Base-by-base conservation (phyloP, 192 early-diverging fungal genomes). In the Backusella morwellensis region DNA sequence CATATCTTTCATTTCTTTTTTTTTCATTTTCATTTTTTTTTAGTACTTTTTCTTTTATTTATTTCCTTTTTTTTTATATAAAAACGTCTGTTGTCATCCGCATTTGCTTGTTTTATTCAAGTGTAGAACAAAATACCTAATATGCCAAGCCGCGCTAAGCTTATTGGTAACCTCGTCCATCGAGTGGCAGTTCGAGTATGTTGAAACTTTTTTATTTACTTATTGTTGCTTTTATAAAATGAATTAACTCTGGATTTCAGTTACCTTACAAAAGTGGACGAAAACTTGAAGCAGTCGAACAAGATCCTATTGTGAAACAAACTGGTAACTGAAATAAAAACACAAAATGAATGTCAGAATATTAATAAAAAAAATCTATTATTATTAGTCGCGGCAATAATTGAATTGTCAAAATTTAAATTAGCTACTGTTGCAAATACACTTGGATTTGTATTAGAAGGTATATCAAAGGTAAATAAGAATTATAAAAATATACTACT, bases 221-320 rank as follows among this genome's bases (percentile, higher is more conserved):
- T 56, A 19, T 73, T 36, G 32, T 40, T 72, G n/a, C 42, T 26
- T 32, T 47, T 72, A 50, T 50, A 50, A 50, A 50, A 50, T 50
- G 19, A 50, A 50, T 50, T 50, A 50, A 50, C 47, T 47, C 12
- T 23, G 6, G 32, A 21, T 35, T 76, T 35, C n/a, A 93, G 92
- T 84, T 94, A 73, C 92, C 92, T 40, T 86, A 86, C 75, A 91
- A 90, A 76, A 91, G 89, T 36, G 88, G 90, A 26, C 73, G 82
- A 81, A 81, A 83, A 34, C 78, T 91, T 67, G 85, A 89, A 11
- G 76, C 79, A 69, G 84, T 95, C 56, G 89, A 94, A 40, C 44
- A 83, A 54, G 93, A 95, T 85, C 90, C 91, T 17, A 86, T 92
- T 73, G 89, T 95, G 77, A 85, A 88, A 74, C 91, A 93, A 40